Evolutionary conservation across 306 rosid species (phyloP), one percentile per base, ranked within the genome.

Genomic region (Vachellia collinsii): DNA sequence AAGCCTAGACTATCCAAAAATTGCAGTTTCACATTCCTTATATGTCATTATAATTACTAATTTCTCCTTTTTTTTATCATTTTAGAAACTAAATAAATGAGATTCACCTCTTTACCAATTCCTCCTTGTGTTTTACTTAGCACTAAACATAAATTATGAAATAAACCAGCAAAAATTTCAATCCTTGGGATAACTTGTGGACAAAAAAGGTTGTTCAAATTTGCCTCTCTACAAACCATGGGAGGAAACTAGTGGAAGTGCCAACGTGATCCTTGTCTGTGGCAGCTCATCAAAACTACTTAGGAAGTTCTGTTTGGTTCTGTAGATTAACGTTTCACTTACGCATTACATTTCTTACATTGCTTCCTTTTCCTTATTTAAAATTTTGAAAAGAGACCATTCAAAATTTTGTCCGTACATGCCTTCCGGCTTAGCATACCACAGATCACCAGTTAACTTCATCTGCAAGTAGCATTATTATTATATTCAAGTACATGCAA

Each of bases 81-180:
- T 72, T 72, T 74, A 61, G 82, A 47, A 84, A 90, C 73, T 19
- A 51, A 41, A 81, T 54, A 71, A 78, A 58, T 42, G 72, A 48
- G 34, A 69, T 72, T 68, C 20, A 11, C 75, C 61, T 29, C 61
- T 63, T 54, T 50, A 80, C 17, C 29, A 67, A 46, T 59, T 58
- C 20, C 46, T 83, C 50, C 53, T 20, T 38, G 19, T 59, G 72
- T 19, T 22, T 63, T 53, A 70, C 56, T 69, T 46, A 19, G 75
- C 53, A 65, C 14, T 58, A 58, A 23, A 59, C 66, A 20, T 6
- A 53, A 25, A 67, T 67, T 50, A 38, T 47, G 17, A 70, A 47
- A 62, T 14, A 77, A 76, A 72, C 34, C 50, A 50, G 61, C 73
- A 83, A 82, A 44, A 67, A 58, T 34, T 80, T 72, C 25, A 56